Base-by-base conservation (phyloP, 768 basidiomycete species). In the Mycena pura region DNA sequence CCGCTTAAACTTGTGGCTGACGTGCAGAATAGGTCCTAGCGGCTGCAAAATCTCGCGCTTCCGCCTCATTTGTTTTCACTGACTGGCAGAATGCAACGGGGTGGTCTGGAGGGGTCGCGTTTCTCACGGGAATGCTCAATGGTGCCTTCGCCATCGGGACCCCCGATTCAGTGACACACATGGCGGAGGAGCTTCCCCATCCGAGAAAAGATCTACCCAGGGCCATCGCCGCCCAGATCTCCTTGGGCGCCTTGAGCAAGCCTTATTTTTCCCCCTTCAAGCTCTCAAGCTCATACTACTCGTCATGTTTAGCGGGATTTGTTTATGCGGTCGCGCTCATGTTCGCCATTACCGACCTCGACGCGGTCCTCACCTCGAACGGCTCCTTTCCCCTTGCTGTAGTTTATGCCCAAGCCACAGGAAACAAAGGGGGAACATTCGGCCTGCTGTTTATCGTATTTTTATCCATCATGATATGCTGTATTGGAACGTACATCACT, bases 91-190 rank as follows among this genome's bases (percentile, higher is more conserved):
- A 63, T 22, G 27, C 38, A 34, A 63, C 62, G 27, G 62, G 55
- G 24, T 63, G 62, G 62, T 57, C 62, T n/a, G 50, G 44, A 22
- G 62, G 62, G 28, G 56, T 63, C 24, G 62, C 62, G 27, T 63
- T 63, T 34, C 55, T 63, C 19, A 57, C 62, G 27, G 62, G 62
- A 11, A 63, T 63, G 62, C 55, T 63, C 36, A 63, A 63, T 44
- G 55, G 62, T 28, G 62, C 55, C 10, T 57, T 57, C 43, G 34
- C 55, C 22, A 63, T 63, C 21, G 62, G 62, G 44, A 63, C 62
- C 17, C 62, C 62, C 13, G 62, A 63, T 38, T 57, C 62, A 19
- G 53, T 63, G 29, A 53, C 62, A 29, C 62, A 63, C 48, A 53
- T 63, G 31, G 62, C 62, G 25, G 62, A 63, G 43, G 62, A 63